Evolutionary conservation across 164 flowering plant species (phyloP).

Genomic region (Tetrastigma voinierianum): DNA sequence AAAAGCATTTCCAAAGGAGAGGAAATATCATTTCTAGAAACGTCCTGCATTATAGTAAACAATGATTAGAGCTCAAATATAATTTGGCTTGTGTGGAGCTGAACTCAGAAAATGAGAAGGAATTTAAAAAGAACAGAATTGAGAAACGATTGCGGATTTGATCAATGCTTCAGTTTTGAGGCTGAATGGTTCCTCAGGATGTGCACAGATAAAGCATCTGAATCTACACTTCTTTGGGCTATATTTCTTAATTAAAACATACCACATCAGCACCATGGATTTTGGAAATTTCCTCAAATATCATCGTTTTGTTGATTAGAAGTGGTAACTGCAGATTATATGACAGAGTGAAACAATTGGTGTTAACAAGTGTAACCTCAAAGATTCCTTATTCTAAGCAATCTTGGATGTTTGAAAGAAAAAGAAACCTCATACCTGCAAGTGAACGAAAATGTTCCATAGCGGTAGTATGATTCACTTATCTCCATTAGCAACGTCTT

Average conservation of each 20-base stretch:
- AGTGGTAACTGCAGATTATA: conserved; percentile 70
- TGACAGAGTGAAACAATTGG: neutral
- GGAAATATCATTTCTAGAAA: conserved; percentile 9
- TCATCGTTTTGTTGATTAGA: conserved; percentile 43
- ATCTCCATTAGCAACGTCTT: conserved; percentile 80
- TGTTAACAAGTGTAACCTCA: neutral
- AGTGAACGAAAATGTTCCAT: conserved; percentile 89
- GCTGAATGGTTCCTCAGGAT: too few relatives aligned
- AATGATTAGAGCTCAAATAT: neutral
- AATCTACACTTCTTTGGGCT: too few relatives aligned
- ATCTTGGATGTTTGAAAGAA: neutral
- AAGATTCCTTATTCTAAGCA: neutral
- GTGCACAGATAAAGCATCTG: too few relatives aligned
- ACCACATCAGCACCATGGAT: conserved; percentile 49
- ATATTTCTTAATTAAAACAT: conserved; percentile 14
- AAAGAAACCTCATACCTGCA: conserved; percentile 57
- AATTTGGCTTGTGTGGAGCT: neutral
- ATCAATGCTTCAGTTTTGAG: too few relatives aligned
- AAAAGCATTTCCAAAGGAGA: conserved; percentile 63
- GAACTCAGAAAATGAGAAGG: neutral
- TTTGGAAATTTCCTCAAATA: conserved; percentile 58
- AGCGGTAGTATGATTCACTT: conserved; percentile 73
- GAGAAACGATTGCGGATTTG: neutral
- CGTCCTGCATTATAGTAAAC: conserved; percentile 35
- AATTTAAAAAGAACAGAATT: neutral